A percentile compares a stretch with the other conserved stretches of the same genome.
Conservation (phyloP, 139 green algal species). For the Tetradesmus lagerheimii region DNA sequence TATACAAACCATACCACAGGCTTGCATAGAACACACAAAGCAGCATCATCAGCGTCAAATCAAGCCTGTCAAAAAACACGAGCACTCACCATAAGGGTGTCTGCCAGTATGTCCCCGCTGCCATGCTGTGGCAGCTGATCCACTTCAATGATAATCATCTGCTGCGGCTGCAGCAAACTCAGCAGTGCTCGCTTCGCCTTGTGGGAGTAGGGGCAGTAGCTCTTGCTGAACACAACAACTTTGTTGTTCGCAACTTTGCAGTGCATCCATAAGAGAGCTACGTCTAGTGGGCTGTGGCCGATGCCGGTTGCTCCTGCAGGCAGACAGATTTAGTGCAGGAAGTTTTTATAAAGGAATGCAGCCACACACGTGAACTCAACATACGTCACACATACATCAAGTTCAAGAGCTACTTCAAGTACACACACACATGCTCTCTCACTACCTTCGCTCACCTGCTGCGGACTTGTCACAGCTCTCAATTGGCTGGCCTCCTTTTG, state of each 20-base stretch:
- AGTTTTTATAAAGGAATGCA: too few species aligned
- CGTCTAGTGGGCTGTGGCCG: neutral
- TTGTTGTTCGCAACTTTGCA: conserved; percentile 24
- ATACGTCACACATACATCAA: too few species aligned
- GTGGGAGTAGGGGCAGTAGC: conserved; percentile 62
- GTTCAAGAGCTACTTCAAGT: too few species aligned
- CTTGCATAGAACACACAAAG: too few species aligned
- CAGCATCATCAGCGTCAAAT: too few species aligned
- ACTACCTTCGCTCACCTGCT: neutral
- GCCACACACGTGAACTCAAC: too few species aligned
- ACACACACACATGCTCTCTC: neutral
- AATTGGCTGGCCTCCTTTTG: neutral
- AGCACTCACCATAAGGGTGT: neutral
- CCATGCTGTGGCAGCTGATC: neutral
- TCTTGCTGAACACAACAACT: conserved; percentile 47
- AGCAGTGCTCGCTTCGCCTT: conserved; percentile 67
- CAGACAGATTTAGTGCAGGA: neutral
- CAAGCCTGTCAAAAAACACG: too few species aligned
- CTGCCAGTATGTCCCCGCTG: neutral
- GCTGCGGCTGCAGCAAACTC: conserved; percentile 43
- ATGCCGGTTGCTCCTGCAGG: neutral
- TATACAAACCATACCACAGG: too few species aligned
- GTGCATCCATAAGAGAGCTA: neutral
- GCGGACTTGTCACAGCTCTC: neutral
- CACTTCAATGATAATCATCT: conserved; percentile 64